Evolutionary conservation across 2,329 filamentous ascomycete species (phyloP).

Genomic region (Diaporthe ampelina): DNA sequence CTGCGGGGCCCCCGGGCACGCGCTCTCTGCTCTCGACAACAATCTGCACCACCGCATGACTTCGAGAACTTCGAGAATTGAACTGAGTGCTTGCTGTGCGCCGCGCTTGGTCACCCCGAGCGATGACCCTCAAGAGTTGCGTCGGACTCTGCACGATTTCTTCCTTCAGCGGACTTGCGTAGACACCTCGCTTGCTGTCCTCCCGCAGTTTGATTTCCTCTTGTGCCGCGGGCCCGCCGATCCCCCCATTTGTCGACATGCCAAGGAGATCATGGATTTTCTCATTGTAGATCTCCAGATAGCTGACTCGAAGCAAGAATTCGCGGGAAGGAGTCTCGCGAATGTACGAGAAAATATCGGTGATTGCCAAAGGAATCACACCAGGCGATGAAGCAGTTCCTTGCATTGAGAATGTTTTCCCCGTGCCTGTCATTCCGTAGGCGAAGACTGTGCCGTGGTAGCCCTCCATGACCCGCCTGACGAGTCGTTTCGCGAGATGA

Average conservation of each 20-base stretch:
- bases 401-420: slow-evolving; percentile 99
- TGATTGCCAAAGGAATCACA: slow-evolving; percentile 97
- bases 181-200: slow-evolving; percentile 95
- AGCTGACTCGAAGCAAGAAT: slow-evolving; percentile 95
- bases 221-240: slow-evolving; percentile 69
- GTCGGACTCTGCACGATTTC: slow-evolving; percentile 99
- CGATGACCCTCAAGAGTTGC: slow-evolving; percentile 93
- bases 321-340: slow-evolving; percentile 95
- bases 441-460: slow-evolving; percentile 99
- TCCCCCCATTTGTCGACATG: slow-evolving; percentile 72
- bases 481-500: slow-evolving; percentile 90
- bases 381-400: slow-evolving; percentile 95
- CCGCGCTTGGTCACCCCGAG: slow-evolving; percentile 90
- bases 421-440: slow-evolving; percentile 98
- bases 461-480: slow-evolving; percentile 97
- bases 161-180: slow-evolving; percentile 95
- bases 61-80: slow-evolving; percentile 95
- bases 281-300: slow-evolving; percentile 99
- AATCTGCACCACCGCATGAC: slow-evolving; percentile 98
- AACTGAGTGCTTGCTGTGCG: slow-evolving; percentile 96
- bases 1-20: slow-evolving; percentile 65
- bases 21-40: slow-evolving; percentile 97
- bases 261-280: slow-evolving; percentile 94
- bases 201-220: slow-evolving; percentile 98
- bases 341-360: slow-evolving; percentile 99